These are phyloP conservation scores for Erythrophleum ivorense DNA, from an alignment of 331 rosid genomes.

Conservation along the genomic window DNA sequence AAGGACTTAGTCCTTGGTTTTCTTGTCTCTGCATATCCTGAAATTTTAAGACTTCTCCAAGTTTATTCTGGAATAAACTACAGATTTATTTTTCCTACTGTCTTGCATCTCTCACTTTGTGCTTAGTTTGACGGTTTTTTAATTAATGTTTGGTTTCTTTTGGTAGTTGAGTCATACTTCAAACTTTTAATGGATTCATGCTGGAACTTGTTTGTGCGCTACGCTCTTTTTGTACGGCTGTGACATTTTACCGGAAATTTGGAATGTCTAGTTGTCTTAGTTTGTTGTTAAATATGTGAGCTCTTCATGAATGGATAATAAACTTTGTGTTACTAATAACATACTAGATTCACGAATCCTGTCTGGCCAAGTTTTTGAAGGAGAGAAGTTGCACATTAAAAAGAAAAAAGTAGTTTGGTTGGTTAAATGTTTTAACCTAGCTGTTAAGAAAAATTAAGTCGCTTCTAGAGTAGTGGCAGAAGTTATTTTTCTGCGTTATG, in stretches of 20 bases:
- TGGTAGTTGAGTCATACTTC: not conserved
- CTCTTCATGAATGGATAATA: not conserved
- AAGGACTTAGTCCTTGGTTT: conserved; percentile 14
- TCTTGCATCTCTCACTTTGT: conserved; percentile 2
- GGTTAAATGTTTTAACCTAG: too few relatives aligned
- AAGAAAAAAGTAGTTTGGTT: too few relatives aligned
- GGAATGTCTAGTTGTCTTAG: too few relatives aligned
- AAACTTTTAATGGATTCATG: not conserved
- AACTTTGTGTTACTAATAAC: not conserved
- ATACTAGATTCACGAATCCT: too few relatives aligned
- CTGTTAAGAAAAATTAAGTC: too few relatives aligned
- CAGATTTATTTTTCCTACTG: not conserved
- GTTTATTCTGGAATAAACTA: conserved; percentile 2
- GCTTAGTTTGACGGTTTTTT: not conserved
- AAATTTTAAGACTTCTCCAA: conserved; percentile 3
- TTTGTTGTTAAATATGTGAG: not conserved
- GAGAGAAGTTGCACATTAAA: too few relatives aligned
- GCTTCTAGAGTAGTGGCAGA: too few relatives aligned
- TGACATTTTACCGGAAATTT: too few relatives aligned
- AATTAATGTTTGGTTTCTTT: not conserved
- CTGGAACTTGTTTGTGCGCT: not conserved
- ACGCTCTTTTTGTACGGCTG: too few relatives aligned
- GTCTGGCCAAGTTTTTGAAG: too few relatives aligned
- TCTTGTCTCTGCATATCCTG: conserved; percentile 20
- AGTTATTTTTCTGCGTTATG: too few relatives aligned